A percentile compares a stretch with the other conserved stretches of the same genome.
Evolutionary conservation across 2,329 filamentous ascomycete species (phyloP).

Genomic region (Penicillium frequentans): DNA sequence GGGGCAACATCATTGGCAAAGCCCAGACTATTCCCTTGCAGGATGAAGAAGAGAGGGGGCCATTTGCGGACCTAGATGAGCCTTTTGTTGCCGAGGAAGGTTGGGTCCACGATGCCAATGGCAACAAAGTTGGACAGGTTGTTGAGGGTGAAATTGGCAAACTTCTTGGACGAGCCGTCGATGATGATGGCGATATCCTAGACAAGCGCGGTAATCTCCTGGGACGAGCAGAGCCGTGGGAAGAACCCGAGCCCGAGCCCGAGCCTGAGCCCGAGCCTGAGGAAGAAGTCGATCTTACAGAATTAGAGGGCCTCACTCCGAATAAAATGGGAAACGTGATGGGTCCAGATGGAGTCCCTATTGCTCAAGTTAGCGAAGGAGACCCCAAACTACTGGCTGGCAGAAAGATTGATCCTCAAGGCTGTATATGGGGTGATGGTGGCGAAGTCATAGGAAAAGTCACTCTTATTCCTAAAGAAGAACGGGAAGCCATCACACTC

Average conservation of each 20-base stretch:
- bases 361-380: neutral
- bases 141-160: neutral
- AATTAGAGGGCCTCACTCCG: neutral
- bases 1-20: neutral
- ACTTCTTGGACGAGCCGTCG: neutral
- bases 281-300: neutral
- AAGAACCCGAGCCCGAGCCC: neutral
- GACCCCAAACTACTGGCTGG: neutral
- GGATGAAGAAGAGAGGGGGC: constrained; percentile 31
- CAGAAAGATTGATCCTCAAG: neutral
- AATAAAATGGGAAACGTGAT: neutral
- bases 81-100: constrained; percentile 47
- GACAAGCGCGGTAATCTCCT: neutral
- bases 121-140: constrained; percentile 25
- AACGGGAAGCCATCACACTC: neutral
- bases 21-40: constrained; percentile 41
- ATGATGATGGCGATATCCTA: constrained; percentile 1
- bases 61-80: constrained; percentile 44
- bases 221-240: neutral
- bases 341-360: neutral
- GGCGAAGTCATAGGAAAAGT: neutral
- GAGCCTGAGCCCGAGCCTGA: neutral
- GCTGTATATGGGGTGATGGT: neutral
- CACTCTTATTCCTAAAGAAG: neutral
- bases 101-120: constrained; percentile 48